Percentiles rank a stretch among this genome's conserved stretches.
Evolutionary conservation across 1,139 yeast species (phyloP).

Genomic region (Suhomyces choctaworum): DNA sequence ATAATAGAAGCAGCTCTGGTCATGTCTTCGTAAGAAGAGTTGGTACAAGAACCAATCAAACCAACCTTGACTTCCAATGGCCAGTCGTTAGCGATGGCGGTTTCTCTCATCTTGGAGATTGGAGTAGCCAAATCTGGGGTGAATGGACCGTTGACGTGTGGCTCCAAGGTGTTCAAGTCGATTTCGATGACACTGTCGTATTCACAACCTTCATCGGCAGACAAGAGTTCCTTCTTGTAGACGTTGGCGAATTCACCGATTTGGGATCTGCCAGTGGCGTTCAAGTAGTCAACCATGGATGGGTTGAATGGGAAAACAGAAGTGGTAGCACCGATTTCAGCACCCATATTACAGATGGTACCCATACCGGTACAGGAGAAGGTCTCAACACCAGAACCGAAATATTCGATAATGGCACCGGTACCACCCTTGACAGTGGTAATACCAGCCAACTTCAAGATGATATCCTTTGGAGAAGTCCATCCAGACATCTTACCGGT

Average conservation of each 20-base stretch:
- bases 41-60: constrained; percentile 98
- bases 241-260: constrained; percentile 80
- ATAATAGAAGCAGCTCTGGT: constrained; percentile 95
- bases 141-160: constrained; percentile 98
- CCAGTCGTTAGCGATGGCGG: constrained; percentile 88
- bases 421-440: constrained; percentile 99
- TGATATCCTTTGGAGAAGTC: constrained; percentile 98
- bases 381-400: constrained; percentile 94
- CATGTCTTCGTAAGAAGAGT: constrained; percentile 99
- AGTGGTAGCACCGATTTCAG: constrained; percentile 99
- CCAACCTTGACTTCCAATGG: constrained; percentile 94
- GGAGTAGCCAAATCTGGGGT: constrained; percentile 99
- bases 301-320: constrained; percentile 96
- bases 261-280: constrained; percentile 82
- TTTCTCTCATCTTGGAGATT: constrained; percentile 87
- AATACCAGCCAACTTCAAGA: constrained; percentile 93
- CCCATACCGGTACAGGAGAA: constrained; percentile 99
- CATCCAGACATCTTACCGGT: constrained; percentile 96
- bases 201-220: constrained; percentile 93
- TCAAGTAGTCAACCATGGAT: constrained; percentile 85
- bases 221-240: constrained; percentile 74
- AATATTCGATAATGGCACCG: constrained; percentile 95
- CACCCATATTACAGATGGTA: constrained; percentile 99
- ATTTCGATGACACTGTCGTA: constrained; percentile 96
- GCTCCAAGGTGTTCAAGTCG: constrained; percentile 93